Percentiles rank a stretch among this genome's conserved stretches.
Conservation (phyloP, 768 basidiomycete genomes). For the Lanmaoa rubissima region DNA sequence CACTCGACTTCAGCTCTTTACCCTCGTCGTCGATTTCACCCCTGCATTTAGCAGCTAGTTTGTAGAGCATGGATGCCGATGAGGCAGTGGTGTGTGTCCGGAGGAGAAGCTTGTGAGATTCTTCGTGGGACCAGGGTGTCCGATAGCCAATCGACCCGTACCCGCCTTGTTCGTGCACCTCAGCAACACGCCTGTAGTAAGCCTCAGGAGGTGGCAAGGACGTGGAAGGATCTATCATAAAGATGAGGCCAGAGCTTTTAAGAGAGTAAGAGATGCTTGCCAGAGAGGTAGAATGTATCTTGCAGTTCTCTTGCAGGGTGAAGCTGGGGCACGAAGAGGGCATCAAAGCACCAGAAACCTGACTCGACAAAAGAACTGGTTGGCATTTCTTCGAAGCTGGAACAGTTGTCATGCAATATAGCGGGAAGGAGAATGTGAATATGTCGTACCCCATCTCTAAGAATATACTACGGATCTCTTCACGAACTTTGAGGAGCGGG, state of each 20-base stretch:
- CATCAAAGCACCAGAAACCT: slow-evolving; percentile 99
- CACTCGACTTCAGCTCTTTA: slow-evolving; percentile 3
- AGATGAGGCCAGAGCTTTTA: background rate
- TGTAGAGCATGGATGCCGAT: slow-evolving; percentile 90
- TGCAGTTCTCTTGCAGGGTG: slow-evolving; percentile 97
- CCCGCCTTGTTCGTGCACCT: slow-evolving; percentile 82
- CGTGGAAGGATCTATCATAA: slow-evolving; percentile 66
- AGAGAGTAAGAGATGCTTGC: slow-evolving; percentile 36
- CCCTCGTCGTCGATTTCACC: slow-evolving; percentile 50
- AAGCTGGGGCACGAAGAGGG: slow-evolving; percentile 97
- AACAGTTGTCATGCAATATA: slow-evolving; percentile 2
- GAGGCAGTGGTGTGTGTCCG: slow-evolving; percentile 97
- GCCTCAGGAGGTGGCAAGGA: slow-evolving; percentile 73
- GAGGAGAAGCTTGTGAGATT: slow-evolving; percentile 88
- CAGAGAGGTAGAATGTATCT: slow-evolving; percentile 98
- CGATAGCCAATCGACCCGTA: slow-evolving; percentile 96
- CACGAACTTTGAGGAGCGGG: slow-evolving; percentile 94
- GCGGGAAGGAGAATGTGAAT: background rate
- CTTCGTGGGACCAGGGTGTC: slow-evolving; percentile 91
- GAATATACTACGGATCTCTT: slow-evolving; percentile 97
- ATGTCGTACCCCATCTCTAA: slow-evolving; percentile 92
- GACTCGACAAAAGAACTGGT: slow-evolving; percentile 95
- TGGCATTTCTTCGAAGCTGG: slow-evolving; percentile 97
- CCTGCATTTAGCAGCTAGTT: slow-evolving; percentile 82
- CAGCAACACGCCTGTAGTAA: slow-evolving; percentile 84